phyloP scores from a whole-genome alignment of 2,329 filamentous ascomycete genomes.

The Ophiocordyceps polyrhachis-furcata region DNA sequence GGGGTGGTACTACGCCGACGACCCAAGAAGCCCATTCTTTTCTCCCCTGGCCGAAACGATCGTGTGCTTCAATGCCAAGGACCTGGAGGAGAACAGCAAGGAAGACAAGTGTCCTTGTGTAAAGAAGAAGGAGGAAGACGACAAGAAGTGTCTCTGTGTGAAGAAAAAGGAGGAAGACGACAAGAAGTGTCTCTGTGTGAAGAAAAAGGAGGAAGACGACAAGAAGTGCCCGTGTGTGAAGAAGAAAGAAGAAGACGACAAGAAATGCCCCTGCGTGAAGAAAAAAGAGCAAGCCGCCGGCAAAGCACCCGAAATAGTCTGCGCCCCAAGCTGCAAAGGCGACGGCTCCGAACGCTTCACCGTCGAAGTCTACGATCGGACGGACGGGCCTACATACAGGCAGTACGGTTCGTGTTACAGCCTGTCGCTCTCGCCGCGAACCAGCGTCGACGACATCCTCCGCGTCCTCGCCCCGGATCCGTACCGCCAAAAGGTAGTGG shows the following conservation, averaged over 20 bases:
- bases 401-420: slow-evolving; percentile 6
- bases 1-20: neutral
- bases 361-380: slow-evolving; percentile 8
- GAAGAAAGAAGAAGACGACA: neutral
- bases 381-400: slow-evolving; percentile 3
- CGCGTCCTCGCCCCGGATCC: slow-evolving; percentile 7
- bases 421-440: slow-evolving; percentile 6
- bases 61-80: neutral
- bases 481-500: slow-evolving; percentile 8
- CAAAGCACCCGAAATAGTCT: neutral
- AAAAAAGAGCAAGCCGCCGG: neutral
- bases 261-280: neutral
- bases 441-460: slow-evolving; percentile 5
- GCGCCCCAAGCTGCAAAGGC: neutral
- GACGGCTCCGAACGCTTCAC: neutral
- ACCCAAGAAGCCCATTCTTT: neutral
- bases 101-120: neutral
- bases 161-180: neutral
- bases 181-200: neutral
- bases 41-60: neutral
- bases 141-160: neutral
- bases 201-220: neutral
- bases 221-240: neutral
- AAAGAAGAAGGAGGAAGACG: neutral
- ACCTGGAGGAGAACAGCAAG: neutral